These are phyloP conservation scores for Termitomyces sp. DNA, from an alignment of 768 basidiomycete genomes.

Conservation along the genomic window DNA sequence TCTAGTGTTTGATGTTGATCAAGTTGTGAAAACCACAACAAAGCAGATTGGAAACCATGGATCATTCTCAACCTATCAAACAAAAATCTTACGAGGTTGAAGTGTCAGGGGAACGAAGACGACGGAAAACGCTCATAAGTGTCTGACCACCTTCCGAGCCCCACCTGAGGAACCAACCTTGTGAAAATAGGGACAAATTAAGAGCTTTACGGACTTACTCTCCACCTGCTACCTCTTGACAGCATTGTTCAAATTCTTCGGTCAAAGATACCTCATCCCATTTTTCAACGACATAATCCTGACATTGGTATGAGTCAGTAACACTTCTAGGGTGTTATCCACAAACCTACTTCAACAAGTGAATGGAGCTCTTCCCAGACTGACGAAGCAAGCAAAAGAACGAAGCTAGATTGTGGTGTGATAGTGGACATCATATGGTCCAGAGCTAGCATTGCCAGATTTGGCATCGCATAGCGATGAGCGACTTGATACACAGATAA, in stretches of 20 bases:
- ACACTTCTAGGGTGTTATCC: conserved; percentile 5
- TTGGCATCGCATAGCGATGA: conserved; percentile 67
- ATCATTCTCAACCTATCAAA: background rate
- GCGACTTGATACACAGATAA: conserved; percentile 72
- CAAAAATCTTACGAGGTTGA: conserved; percentile 8
- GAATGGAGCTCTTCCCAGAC: conserved; percentile 60
- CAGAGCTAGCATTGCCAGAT: conserved; percentile 57
- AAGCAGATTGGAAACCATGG: background rate
- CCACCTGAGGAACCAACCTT: conserved; percentile 42
- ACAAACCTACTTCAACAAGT: conserved; percentile 48
- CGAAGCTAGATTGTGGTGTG: conserved; percentile 60
- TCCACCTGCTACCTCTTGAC: conserved; percentile 66
- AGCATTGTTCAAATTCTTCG: conserved; percentile 63
- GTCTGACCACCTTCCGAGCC: conserved; percentile 67
- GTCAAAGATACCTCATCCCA: conserved; percentile 67
- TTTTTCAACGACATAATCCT: conserved; percentile 74
- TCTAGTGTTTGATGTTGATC: background rate
- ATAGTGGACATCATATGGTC: conserved; percentile 71
- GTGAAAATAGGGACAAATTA: background rate
- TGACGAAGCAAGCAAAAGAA: conserved; percentile 60
- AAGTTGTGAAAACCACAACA: background rate
- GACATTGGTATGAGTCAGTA: conserved; percentile 8
- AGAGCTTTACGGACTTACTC: conserved; percentile 41
- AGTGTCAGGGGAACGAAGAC: conserved; percentile 52
- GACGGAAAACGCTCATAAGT: conserved; percentile 58